Evolutionary conservation across 2,329 filamentous ascomycete genomes (phyloP), one percentile per base, ranked within the genome.

Genomic region (Diaporthe citriasiana): DNA sequence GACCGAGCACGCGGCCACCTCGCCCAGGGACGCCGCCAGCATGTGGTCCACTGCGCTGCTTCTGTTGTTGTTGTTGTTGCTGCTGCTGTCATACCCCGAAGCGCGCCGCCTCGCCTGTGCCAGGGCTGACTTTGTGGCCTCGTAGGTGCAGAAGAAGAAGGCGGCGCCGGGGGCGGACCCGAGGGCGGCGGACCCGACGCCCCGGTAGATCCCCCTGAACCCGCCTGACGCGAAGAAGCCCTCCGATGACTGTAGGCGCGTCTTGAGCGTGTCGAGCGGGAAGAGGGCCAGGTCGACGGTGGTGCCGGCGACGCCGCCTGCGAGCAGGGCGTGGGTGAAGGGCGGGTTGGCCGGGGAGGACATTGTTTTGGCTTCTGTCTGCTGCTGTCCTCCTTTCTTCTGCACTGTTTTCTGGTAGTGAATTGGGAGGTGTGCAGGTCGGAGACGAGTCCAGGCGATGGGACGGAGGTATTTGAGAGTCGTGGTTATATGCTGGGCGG

Each of bases 251-350:
- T 99, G 97, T 9, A 99, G 94, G 22, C 97, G 95, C 56, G 97
- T 99, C 86, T 99, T 99, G 82, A 99, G 92, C 0, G 97, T 99
- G 89, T 99, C 97, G 88, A 99, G 95, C 0, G 97, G 97, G 87
- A 94, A 99, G 81, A 99, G 94, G 72, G 95, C 95, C 80, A 98
- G 92, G 89, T 99, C 97, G 84, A 98, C 97, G 19, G 95, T 97
- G 63, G 97, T 97, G 81, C 97, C 97, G 78, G 97, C 97, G 78
- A 98, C 87, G 81, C 92, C 97, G 83, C 97, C 97, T 78, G 97
- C 95, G 88, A 92, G 82, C 79, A 93, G 90, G 80, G 91, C 89
- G 35, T 89, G 87, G 71, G 87, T 87, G 86, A 91, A 92, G 79
- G 87, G 81, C 50, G 85, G 84, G 79, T 79, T 80, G 77, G 60